Conservation (phyloP, 164 flowering plant genomes). For the Malania oleifera region DNA sequence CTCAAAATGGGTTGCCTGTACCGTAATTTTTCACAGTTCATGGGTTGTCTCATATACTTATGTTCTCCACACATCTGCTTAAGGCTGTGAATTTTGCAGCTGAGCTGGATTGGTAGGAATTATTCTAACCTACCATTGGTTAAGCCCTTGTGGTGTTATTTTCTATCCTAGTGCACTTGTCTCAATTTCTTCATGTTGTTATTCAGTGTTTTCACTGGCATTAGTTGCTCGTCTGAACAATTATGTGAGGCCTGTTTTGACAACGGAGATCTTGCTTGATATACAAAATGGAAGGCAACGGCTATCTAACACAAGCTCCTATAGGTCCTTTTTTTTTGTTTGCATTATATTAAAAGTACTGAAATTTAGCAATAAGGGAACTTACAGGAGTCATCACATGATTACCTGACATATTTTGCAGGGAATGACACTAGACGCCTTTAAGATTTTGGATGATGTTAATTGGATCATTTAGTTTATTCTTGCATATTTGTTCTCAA, state of each 20-base stretch:
- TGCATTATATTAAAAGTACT: not conserved
- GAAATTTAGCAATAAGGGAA: no score
- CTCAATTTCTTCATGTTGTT: conserved; percentile 5
- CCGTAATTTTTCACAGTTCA: no score
- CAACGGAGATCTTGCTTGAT: conserved; percentile 54
- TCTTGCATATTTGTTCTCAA: not conserved
- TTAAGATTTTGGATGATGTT: conserved; percentile 68
- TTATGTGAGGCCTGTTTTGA: conserved; percentile 80
- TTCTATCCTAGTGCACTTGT: no score
- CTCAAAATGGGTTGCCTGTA: no score
- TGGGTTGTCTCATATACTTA: conserved; percentile 58
- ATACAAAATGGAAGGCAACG: conserved; percentile 81
- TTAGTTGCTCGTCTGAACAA: conserved; percentile 87
- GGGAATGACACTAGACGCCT: conserved; percentile 95
- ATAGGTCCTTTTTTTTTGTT: not conserved
- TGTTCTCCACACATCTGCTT: conserved; percentile 55
- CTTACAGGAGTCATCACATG: conserved; percentile 10
- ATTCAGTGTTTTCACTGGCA: conserved; percentile 68
- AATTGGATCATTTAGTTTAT: conserved; percentile 2
- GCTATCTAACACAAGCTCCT: not conserved
- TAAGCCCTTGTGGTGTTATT: not conserved
- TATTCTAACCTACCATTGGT: not conserved
- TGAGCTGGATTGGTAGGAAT: conserved; percentile 82
- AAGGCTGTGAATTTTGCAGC: conserved; percentile 80
- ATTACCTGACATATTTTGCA: conserved; percentile 84